A percentile compares a stretch with the other conserved stretches of the same genome.
phyloP scores from a whole-genome alignment of 2,329 filamentous ascomycete species.

The Talaromyces sp. region DNA sequence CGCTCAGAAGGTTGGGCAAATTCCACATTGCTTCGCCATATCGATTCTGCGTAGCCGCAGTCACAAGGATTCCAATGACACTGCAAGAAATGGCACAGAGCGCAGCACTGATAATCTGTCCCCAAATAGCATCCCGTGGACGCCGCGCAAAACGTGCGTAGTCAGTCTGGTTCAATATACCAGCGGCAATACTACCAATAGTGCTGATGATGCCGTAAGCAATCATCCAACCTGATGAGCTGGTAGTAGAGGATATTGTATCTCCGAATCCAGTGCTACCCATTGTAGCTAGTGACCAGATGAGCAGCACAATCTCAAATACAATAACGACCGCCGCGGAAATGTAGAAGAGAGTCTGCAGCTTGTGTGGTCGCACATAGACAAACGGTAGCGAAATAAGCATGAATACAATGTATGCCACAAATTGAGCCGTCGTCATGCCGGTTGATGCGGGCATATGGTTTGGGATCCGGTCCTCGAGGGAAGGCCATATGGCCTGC shows the following conservation, averaged over 20 bases:
- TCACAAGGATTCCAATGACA: slow-evolving; percentile 30
- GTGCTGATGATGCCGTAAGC: slow-evolving; percentile 29
- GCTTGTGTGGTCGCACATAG: slow-evolving; percentile 45
- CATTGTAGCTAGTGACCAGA: slow-evolving; percentile 48
- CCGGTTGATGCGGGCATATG: slow-evolving; percentile 40
- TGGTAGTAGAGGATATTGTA: slow-evolving; percentile 25
- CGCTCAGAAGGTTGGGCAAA: slow-evolving; percentile 23
- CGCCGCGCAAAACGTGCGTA: slow-evolving; percentile 28
- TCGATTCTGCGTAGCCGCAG: slow-evolving; percentile 29
- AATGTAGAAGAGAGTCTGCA: slow-evolving; percentile 44
- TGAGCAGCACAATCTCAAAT: slow-evolving; percentile 43
- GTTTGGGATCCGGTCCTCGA: slow-evolving; percentile 45
- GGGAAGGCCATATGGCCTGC: slow-evolving; percentile 44
- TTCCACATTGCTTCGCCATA: slow-evolving; percentile 28
- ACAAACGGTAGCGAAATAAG: slow-evolving; percentile 45
- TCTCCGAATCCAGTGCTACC: slow-evolving; percentile 39
- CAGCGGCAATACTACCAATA: slow-evolving; percentile 31
- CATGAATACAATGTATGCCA: slow-evolving; percentile 46
- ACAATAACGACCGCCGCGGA: slow-evolving; percentile 40
- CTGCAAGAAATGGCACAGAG: slow-evolving; percentile 23
- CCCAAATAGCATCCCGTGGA: slow-evolving; percentile 24
- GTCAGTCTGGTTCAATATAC: slow-evolving; percentile 32
- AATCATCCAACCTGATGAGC: slow-evolving; percentile 25
- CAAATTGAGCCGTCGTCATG: slow-evolving; percentile 46
- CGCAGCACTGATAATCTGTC: slow-evolving; percentile 25